Evolutionary conservation across 106 monocot genomes (phyloP), one percentile per base, ranked within the genome.

Genomic region (Triglochin maritima): DNA sequence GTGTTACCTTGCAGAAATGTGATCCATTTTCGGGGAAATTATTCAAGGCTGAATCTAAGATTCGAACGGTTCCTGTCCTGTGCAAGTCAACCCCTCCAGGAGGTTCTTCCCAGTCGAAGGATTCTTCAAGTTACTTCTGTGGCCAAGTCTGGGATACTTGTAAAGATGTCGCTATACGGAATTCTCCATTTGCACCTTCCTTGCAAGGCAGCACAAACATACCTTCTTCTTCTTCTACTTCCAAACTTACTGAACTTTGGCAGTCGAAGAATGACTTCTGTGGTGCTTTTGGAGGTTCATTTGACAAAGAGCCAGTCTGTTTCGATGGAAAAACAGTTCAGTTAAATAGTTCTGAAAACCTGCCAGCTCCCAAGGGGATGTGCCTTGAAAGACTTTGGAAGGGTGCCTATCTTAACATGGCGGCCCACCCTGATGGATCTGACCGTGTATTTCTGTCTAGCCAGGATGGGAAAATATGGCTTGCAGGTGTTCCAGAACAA

Each of bases 401-500:
- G 64, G 91, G 81, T 17, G 77, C 87, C 0, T 98, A 84, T 64
- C 77, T 91, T 29, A 81, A 80, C 67, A 80, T 98, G 83, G 81
- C 66, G 9, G 63, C 91, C 53, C 96, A 98, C 49, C 96, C 96
- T 17, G 96, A 98, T 63, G 96, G 96, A 13, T 98, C 96, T 43
- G 84, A 91, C 70, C 86, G 96, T 10, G 84, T 88, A 56, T 98
- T 98, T 80, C 53, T 98, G 59, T 73, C 84, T 7, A 84, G 43
- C 62, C 91, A 86, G 75, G 72, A 76, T n/a, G 96, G 96, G 13
- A 83, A 86, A 65, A 78, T 91, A 17, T 98, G 85, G 85, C 57
- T 98, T 57, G 88, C 96, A 46, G 84, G 79, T 2, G 69, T 98
- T 53, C 96, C 96, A 44, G 79, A 80, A 56, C 71, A 81, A 49